A percentile compares a stretch with the other conserved stretches of the same genome.
These are phyloP conservation scores for Gynandropsis gynandra DNA, from an alignment of 345 rosid genomes.

Conservation along the genomic window DNA sequence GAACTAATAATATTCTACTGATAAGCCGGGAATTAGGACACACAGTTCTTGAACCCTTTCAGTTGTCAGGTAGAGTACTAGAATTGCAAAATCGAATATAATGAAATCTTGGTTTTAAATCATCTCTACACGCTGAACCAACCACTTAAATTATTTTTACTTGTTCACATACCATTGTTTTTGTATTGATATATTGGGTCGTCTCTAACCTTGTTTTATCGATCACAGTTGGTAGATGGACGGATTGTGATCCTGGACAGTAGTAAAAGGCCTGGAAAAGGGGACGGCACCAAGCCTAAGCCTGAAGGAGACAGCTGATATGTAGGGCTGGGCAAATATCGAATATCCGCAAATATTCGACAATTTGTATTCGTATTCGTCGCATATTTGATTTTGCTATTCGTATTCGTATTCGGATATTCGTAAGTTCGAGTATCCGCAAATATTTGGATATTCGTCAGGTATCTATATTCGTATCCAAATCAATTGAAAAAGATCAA, in stretches of 20 bases:
- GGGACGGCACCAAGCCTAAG: slow-evolving; percentile 17
- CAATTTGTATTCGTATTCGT: no score
- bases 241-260: slow-evolving; percentile 44
- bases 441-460: no score
- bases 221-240: slow-evolving; percentile 54
- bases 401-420: no score
- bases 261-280: slow-evolving; percentile 5
- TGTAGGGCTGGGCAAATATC: no score
- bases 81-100: not conserved
- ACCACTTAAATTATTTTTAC: slow-evolving; percentile 3
- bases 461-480: no score
- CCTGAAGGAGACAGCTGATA: slow-evolving; percentile 22
- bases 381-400: no score
- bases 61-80: not conserved
- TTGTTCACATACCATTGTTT: not conserved
- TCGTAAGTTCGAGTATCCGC: no score
- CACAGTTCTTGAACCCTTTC: not conserved
- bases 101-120: not conserved
- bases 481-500: no score
- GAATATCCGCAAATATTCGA: no score
- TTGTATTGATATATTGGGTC: no score
- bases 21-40: not conserved
- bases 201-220: not conserved
- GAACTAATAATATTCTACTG: not conserved
- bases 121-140: slow-evolving; percentile 2